Evolutionary conservation across 1,139 yeast genomes (phyloP), one percentile per base, ranked within the genome.

Genomic region (Tardiomyces digboiensis): DNA sequence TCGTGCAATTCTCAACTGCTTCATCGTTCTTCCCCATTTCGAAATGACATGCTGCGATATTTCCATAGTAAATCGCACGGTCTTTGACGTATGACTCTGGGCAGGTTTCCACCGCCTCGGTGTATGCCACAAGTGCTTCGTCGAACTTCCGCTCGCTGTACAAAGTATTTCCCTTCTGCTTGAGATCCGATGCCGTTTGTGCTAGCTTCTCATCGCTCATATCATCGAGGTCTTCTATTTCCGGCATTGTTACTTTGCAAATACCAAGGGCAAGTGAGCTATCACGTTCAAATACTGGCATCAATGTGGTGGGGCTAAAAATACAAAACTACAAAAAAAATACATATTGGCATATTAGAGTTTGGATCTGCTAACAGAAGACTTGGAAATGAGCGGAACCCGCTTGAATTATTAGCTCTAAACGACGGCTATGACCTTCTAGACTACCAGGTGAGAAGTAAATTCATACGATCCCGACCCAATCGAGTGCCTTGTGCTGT

Each of bases 1-100:
- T 64, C 37, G 77, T 74, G 57, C 91, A 78, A 55, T 83, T 88
- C 16, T 65, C 68, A 3, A 84, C 75, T 1, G 91, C 84, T 44
- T 74, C 71, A 5, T 89, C 89, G 63, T 82, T 84, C 52, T 78
- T 76, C 52, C 84, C 93, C 49, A 80, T 59, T 57, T 81, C 79
- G 54, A 82, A 73, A 49, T 83, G 80, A 10, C 82, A 88, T 51
- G 85, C 88, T 0, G 94, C 89, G 52, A 91, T 68, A 61, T 86
- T 86, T 18, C 89, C 78, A 59, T 67, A 82, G 53, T 77, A 79
- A 22, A 85, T 72, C 0, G 89, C 80, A 47, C 79, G 76, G n/a
- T 63, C 55, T 1, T 72, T 64, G 50, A 76, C 76, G 21, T 77
- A 53, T 42, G 52, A 49, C 6, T 39, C 44, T 1, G 61, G 59